Evolutionary conservation across 495 filamentous ascomycete species (phyloP), one percentile per base, ranked within the genome.

Genomic region (Choiromyces venosus): DNA sequence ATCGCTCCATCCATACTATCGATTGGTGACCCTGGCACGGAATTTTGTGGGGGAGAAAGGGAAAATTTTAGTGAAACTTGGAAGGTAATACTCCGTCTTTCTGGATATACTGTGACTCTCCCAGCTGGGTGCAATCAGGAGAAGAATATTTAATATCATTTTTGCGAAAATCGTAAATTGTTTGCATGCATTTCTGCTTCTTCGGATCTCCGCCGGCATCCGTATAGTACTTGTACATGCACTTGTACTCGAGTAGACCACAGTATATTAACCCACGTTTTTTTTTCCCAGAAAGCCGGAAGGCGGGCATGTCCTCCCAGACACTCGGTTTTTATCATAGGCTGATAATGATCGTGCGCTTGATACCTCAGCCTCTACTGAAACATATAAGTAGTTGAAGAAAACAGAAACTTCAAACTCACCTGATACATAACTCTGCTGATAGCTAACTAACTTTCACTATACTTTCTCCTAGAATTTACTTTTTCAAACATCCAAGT

Each of bases 71-170:
- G 46, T 56, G n/a, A 56, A 14, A 29, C 9, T 56, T 25, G n/a
- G 5, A 14, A 14, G 52, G n/a, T 9, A 29, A 6, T 14, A 2
- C 3, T 56, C 52, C 6, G 9, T 29, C 10, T 25, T 29, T 14
- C 10, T 29, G n/a, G n/a, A 52, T 12, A 52, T 25, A 25, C 46
- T 29, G 4, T 14, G 3, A 3, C 9, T 29, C n/a, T 16, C 52
- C n/a, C 0, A 10, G 9, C 3, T 2, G n/a, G 10, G n/a, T 8
- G 8, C n/a, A 8, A 10, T 29, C n/a, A 12, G 0, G n/a, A 10
- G 19, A 56, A 29, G 10, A 4, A 14, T 14, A 29, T 9, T 4
- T 4, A 12, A 4, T 0, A 56, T 29, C 5, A 29, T 14, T 56
- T 29, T 29, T 14, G 4, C 25, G 14, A 29, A 4, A 0, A 56